Base-by-base conservation (phyloP, 768 basidiomycete species). In the Lenzites betulinus region DNA sequence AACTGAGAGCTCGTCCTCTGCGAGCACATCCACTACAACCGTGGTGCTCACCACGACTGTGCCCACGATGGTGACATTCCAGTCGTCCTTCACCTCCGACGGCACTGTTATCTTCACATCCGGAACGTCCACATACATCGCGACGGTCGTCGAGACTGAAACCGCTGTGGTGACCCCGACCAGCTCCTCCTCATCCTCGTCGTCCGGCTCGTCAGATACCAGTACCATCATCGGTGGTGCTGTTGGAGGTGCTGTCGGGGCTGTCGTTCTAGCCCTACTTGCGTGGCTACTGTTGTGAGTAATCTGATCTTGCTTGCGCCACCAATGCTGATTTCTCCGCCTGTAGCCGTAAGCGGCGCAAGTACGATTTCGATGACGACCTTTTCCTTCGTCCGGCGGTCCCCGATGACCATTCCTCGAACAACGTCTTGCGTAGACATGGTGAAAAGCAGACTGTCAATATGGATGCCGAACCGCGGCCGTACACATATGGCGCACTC, bases 151-250 rank as follows among this genome's bases (percentile, higher is more conserved):
- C 5, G 22, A 33, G 33, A 66, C 64, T 3, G 46, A 62, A 13
- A 64, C 65, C 15, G 51, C 33, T 3, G 20, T 58, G 2, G 52
- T 54, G 15, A 42, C 25, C 13, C 20, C 60, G 12, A 48, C 20
- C 8, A 26, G 16, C 30, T 8, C 28, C 23, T 46, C 48, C 18
- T 38, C 41, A 2, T 25, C 41, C 8, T 22, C 20, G 23, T 33
- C 44, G 7, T 56, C 48, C 3, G 30, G 30, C 4, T 33, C 30
- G 11, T 58, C 59, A 22, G 42, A 50, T 25, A 54, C 58, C 0
- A 64, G 66, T 15, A 54, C 63, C 12, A 67, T 67, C 43, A 22
- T 67, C 13, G 66, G 63, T 51, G 66, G 66, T 1, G 66, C 57
- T 8, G 63, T 64, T 1, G 66, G 63, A 3, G 66, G 66, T 6